These are phyloP conservation scores for Yarrowia sp. DNA, from an alignment of 805 yeast species.

Conservation along the genomic window DNA sequence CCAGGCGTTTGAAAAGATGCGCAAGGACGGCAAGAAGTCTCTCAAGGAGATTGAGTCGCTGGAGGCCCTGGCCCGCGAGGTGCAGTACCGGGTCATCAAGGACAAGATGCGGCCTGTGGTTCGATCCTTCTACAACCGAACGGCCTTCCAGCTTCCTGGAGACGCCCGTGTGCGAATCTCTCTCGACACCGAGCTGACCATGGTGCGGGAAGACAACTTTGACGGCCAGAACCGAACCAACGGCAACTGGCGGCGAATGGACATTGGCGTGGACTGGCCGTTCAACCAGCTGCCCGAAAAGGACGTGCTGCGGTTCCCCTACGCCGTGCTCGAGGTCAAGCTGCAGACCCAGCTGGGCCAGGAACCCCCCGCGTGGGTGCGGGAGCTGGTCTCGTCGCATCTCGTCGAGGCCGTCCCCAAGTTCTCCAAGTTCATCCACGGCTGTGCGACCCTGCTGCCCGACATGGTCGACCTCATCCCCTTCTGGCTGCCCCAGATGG, in stretches of 20 bases:
- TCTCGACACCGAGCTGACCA: slow-evolving; percentile 93
- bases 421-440: slow-evolving; percentile 96
- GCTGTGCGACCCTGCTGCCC: slow-evolving; percentile 89
- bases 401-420: slow-evolving; percentile 98
- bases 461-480: slow-evolving; percentile 86
- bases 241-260: slow-evolving; percentile 97
- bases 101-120: slow-evolving; percentile 90
- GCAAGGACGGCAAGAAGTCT: slow-evolving; percentile 90
- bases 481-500: slow-evolving; percentile 98
- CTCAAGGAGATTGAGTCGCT: slow-evolving; percentile 86
- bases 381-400: slow-evolving; percentile 88
- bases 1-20: slow-evolving; percentile 89
- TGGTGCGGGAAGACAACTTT: slow-evolving; percentile 97
- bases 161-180: slow-evolving; percentile 99
- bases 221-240: slow-evolving; percentile 91
- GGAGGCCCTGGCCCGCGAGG: slow-evolving; percentile 91
- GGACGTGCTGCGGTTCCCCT: slow-evolving; percentile 93
- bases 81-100: slow-evolving; percentile 86
- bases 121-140: slow-evolving; percentile 95
- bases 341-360: slow-evolving; percentile 98
- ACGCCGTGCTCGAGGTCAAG: slow-evolving; percentile 96
- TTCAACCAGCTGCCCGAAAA: slow-evolving; percentile 81
- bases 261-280: slow-evolving; percentile 97
- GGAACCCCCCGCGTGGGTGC: slow-evolving; percentile 98
- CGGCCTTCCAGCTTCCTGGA: slow-evolving; percentile 98